A percentile compares a stretch with the other conserved stretches of the same genome.
Evolutionary conservation across 352 stramenopile species (phyloP).

Genomic region (Phytopythium delawarense): DNA sequence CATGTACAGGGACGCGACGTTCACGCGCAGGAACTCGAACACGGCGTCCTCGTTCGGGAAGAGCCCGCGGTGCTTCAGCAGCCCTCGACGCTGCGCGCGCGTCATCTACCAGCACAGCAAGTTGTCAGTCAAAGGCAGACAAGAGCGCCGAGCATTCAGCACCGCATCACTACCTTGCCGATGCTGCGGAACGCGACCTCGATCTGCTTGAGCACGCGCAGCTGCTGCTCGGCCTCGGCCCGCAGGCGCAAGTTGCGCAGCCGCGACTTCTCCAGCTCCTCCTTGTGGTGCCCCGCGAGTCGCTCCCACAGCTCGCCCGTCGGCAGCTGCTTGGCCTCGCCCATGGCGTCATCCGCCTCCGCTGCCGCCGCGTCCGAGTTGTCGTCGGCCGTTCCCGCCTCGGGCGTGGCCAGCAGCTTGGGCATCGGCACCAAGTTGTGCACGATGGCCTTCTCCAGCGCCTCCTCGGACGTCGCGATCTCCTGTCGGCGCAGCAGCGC

Average conservation of each 20-base stretch:
- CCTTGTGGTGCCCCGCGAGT: slow-evolving; percentile 25
- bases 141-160: not conserved
- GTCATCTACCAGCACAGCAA: slow-evolving; percentile 5
- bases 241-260: slow-evolving; percentile 29
- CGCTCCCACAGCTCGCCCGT: slow-evolving; percentile 16
- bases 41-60: slow-evolving; percentile 22
- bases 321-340: not conserved
- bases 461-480: slow-evolving; percentile 15
- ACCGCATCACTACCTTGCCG: slow-evolving; percentile 11
- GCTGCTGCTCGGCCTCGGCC: slow-evolving; percentile 27
- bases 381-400: not conserved
- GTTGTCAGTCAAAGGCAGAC: not conserved
- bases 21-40: slow-evolving; percentile 23
- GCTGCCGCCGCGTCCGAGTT: not conserved
- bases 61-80: not conserved
- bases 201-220: slow-evolving; percentile 29
- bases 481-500: slow-evolving; percentile 20
- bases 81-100: not conserved
- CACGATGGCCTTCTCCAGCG: slow-evolving; percentile 20
- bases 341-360: not conserved
- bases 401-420: slow-evolving; percentile 8
- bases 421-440: slow-evolving; percentile 22
- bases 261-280: slow-evolving; percentile 22
- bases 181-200: slow-evolving; percentile 29
- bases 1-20: slow-evolving; percentile 23